A percentile compares a stretch with the other conserved stretches of the same genome.
Conservation (phyloP, 441 rosid species). For the Gossypium aridum region DNA sequence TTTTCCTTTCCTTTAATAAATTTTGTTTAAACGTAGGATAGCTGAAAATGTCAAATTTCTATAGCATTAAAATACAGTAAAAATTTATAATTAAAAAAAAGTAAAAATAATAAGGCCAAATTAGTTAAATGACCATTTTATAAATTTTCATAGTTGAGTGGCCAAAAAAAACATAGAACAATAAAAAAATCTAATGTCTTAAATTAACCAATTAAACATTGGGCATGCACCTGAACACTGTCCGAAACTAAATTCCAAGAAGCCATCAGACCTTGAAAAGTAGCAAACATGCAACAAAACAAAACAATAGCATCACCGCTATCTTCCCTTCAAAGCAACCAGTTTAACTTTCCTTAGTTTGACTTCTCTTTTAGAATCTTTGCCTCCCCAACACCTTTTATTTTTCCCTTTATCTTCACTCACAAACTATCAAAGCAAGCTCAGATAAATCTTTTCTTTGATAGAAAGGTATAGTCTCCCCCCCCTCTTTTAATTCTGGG, state of each 20-base stretch:
- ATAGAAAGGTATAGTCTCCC: not conserved
- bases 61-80: too few species aligned
- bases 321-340: not conserved
- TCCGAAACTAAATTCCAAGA: not conserved
- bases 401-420: not conserved
- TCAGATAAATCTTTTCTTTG: not conserved
- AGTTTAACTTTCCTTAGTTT: not conserved
- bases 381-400: not conserved
- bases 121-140: fast-evolving
- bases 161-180: too few species aligned
- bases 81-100: too few species aligned
- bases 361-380: not conserved
- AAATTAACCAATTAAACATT: too few species aligned
- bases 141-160: too few species aligned
- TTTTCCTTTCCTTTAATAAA: too few species aligned
- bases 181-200: too few species aligned
- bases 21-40: too few species aligned
- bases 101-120: too few species aligned
- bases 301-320: not conserved
- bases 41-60: too few species aligned
- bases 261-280: not conserved
- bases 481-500: not conserved
- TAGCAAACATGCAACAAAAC: not conserved
- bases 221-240: not conserved
- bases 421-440: conserved; percentile 1